Percentiles rank a stretch among this genome's conserved stretches.
Conservation (phyloP, 148 eudicot genomes). For the Agrostemma githago region DNA sequence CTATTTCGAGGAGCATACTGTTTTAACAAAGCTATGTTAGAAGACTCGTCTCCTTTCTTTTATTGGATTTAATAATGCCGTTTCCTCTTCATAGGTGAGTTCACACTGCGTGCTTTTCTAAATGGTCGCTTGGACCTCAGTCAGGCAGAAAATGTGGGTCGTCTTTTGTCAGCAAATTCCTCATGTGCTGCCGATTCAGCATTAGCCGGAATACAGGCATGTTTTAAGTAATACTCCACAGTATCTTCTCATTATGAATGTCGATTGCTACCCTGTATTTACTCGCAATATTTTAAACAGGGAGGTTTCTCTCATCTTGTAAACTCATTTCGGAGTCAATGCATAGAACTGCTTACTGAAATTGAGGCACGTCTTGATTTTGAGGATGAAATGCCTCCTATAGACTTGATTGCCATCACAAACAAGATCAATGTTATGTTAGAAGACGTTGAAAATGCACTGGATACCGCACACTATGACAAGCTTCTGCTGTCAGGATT, state of each 20-base stretch:
- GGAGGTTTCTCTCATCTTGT: constrained; percentile 93
- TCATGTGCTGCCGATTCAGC: constrained; percentile 93
- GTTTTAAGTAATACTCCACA: constrained; percentile 6
- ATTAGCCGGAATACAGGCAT: constrained; percentile 88
- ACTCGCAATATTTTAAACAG: constrained; percentile 33
- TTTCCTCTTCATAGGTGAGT: constrained; percentile 58
- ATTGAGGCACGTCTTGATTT: constrained; percentile 99
- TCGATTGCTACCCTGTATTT: background rate
- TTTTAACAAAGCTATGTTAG: background rate
- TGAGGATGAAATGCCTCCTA: constrained; percentile 97
- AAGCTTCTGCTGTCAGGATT: constrained; percentile 86
- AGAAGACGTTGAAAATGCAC: constrained; percentile 54
- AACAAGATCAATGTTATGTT: constrained; percentile 55
- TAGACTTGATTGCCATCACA: constrained; percentile 42
- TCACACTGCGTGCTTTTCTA: constrained; percentile 93
- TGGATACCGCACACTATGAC: constrained; percentile 91
- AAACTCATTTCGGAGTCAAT: constrained; percentile 58
- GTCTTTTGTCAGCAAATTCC: constrained; percentile 81
- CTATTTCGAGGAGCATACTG: background rate
- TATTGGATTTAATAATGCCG: background rate
- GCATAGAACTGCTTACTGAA: constrained; percentile 88
- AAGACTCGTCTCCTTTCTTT: background rate
- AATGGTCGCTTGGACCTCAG: constrained; percentile 95
- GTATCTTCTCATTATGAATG: constrained; percentile 3
- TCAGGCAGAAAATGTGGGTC: constrained; percentile 93